Evolutionary conservation across 2,329 filamentous ascomycete genomes (phyloP).

Genomic region (Diaporthe amygdali): DNA sequence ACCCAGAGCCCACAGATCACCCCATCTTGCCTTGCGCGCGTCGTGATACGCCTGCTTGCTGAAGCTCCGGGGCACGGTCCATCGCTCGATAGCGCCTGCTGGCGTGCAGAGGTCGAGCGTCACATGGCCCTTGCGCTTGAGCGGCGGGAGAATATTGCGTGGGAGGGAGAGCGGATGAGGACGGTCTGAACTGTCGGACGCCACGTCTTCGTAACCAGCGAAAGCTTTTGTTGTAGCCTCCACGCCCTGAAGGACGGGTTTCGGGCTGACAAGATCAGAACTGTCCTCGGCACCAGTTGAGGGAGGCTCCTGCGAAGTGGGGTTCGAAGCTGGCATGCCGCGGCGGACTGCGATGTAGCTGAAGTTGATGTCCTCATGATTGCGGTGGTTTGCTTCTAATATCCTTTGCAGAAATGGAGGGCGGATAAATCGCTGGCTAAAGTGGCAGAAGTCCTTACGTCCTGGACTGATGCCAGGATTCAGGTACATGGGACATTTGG

Average conservation of each 20-base stretch:
- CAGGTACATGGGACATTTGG: conserved; percentile 86
- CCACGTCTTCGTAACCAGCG: conserved; percentile 66
- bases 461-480: conserved; percentile 71
- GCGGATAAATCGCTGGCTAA: conserved; percentile 85
- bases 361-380: conserved; percentile 90
- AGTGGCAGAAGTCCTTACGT: conserved; percentile 90
- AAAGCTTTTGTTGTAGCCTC: conserved; percentile 71
- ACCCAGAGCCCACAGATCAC: conserved; percentile 93
- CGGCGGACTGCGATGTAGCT: conserved; percentile 88
- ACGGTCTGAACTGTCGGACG: conserved; percentile 35
- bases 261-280: conserved; percentile 34
- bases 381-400: conserved; percentile 70
- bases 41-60: conserved; percentile 86
- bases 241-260: conserved; percentile 49
- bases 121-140: conserved; percentile 89
- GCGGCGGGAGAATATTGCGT: conserved; percentile 75
- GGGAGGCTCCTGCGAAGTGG: conserved; percentile 6
- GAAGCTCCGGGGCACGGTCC: conserved; percentile 86
- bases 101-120: conserved; percentile 92
- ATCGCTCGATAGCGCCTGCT: conserved; percentile 83
- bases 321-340: conserved; percentile 56
- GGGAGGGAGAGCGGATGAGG: conserved; percentile 74
- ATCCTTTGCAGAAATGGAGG: conserved; percentile 83
- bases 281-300: conserved; percentile 45
- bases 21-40: conserved; percentile 88